Evolutionary conservation across 192 early-diverging fungal genomes (phyloP).

Genomic region (Linnemannia zychae): DNA sequence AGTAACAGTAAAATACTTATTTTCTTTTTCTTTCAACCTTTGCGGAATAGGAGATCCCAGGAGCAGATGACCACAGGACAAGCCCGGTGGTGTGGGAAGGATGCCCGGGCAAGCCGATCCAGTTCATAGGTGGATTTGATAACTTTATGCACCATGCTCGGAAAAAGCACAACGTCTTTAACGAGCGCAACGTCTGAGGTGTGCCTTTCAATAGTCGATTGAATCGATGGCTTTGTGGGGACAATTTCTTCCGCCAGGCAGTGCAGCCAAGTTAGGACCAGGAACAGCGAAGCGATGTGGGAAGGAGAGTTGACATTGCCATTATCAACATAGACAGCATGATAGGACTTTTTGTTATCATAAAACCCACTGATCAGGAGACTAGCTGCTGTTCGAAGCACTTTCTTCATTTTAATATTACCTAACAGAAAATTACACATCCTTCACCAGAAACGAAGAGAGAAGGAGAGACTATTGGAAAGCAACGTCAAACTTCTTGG

Average conservation of each 20-base stretch:
- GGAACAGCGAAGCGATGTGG: no score
- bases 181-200: constrained; percentile 28
- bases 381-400: background rate
- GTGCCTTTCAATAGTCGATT: no score
- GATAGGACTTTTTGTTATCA: background rate
- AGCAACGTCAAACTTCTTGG: constrained; percentile 73
- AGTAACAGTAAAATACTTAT: no score
- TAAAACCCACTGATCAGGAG: background rate
- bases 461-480: constrained; percentile 68
- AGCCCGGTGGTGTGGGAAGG: constrained; percentile 52
- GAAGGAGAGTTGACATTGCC: no score
- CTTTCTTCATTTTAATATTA: background rate
- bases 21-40: no score
- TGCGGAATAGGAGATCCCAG: constrained; percentile 38
- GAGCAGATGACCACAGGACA: constrained; percentile 50
- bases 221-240: no score
- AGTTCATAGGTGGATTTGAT: constrained; percentile 47
- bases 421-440: background rate
- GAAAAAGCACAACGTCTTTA: constrained; percentile 30
- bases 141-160: constrained; percentile 36
- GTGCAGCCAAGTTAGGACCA: no score
- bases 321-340: background rate
- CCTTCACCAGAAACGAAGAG: constrained; percentile 32
- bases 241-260: no score
- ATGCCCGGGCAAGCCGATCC: constrained; percentile 33